These are phyloP conservation scores for Neonectria sp. DNA, from an alignment of 2,329 filamentous ascomycete species.

Conservation along the genomic window DNA sequence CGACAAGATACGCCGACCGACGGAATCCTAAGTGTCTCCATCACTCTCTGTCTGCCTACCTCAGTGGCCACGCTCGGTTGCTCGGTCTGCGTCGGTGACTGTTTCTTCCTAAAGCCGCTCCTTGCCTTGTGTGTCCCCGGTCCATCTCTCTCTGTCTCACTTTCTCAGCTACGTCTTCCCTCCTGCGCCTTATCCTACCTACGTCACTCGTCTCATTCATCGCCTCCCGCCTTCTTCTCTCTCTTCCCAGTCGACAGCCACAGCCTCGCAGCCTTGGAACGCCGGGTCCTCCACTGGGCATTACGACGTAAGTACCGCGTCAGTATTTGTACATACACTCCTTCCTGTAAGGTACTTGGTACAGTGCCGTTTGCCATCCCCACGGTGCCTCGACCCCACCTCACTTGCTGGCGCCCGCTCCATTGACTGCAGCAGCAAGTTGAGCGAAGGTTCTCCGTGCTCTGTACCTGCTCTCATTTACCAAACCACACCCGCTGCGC, in stretches of 20 bases:
- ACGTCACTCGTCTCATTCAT: not conserved
- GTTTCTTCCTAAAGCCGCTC: not conserved
- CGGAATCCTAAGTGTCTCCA: too few relatives aligned
- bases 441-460: conserved; percentile 7
- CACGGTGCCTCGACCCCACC: conserved; percentile 33
- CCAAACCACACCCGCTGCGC: conserved; percentile 20
- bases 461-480: conserved; percentile 1
- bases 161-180: too few relatives aligned
- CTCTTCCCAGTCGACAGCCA: not conserved
- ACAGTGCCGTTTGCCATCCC: conserved; percentile 2
- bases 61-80: conserved; percentile 8
- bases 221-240: not conserved
- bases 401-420: conserved; percentile 28
- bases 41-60: too few relatives aligned
- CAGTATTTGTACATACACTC: not conserved
- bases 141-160: not conserved
- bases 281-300: not conserved
- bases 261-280: not conserved
- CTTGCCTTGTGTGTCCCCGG: not conserved
- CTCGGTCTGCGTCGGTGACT: conserved; percentile 26
- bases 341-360: not conserved
- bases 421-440: conserved; percentile 17
- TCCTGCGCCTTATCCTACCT: not conserved
- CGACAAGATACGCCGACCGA: not conserved
- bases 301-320: not conserved